These are phyloP conservation scores for Claviceps sp. DNA, from an alignment of 2,329 filamentous ascomycete species.

Conservation along the genomic window DNA sequence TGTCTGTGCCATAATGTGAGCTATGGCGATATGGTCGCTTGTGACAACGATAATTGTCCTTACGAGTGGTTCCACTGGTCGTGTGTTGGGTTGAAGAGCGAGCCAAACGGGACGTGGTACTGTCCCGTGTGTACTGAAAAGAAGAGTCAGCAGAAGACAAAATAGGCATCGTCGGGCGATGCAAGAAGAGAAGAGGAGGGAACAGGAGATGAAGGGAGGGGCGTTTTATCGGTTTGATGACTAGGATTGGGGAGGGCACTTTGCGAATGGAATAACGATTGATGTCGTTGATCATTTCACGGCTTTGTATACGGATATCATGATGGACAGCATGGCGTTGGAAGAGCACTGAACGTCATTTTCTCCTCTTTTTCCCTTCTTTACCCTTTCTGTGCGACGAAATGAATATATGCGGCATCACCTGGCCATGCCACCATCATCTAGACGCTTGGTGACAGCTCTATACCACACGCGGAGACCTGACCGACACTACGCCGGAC, in stretches of 20 bases:
- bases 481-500: background rate
- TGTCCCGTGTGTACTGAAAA: conserved; percentile 48
- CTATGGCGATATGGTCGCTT: conserved; percentile 81
- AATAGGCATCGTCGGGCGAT: conserved; percentile 9
- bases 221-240: no score
- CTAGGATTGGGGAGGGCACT: no score
- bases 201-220: no score
- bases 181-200: no score
- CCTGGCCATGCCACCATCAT: no score
- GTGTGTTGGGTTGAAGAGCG: conserved; percentile 54
- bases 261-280: background rate
- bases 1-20: conserved; percentile 74
- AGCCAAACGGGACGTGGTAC: conserved; percentile 55
- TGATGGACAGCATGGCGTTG: background rate
- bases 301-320: background rate
- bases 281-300: background rate
- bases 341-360: background rate
- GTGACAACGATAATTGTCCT: conserved; percentile 69
- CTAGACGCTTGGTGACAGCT: no score
- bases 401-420: no score
- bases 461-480: no score
- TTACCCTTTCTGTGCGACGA: no score
- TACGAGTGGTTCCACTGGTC: conserved; percentile 85
- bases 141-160: conserved; percentile 31
- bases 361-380: background rate